Evolutionary conservation across 2,329 filamentous ascomycete species (phyloP), one percentile per base, ranked within the genome.

Genomic region (Basipetospora chlamydospora): DNA sequence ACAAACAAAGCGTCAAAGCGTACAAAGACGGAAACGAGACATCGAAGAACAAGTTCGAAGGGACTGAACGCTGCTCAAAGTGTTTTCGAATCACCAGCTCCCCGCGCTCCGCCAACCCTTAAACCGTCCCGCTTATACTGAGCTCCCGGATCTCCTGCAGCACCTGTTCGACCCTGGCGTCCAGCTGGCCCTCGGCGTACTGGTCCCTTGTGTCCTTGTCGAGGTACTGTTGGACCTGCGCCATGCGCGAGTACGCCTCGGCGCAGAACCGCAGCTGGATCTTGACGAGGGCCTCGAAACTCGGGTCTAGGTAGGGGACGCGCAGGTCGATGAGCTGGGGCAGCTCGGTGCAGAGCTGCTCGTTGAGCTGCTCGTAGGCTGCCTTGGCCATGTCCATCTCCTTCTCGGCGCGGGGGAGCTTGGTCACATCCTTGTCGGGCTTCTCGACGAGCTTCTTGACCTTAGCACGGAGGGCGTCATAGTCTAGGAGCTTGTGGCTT

Each of bases 371-470:
- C 56, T 98, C 90, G 64, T 98, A 98, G 8, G 85, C 83, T 39
- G 75, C 76, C 59, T 83, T 88, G 44, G 88, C 85, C 72, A 95
- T 85, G 48, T 96, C 87, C 56, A 86, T 78, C 60, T 98, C 92
- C 66, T 92, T 92, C 57, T 98, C 90, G 17, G 88, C 84, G 39
- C 88, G 83, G 2, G 92, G 90, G 38, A 98, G 75, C 64, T 96
- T 98, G 36, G 84, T 88, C 11, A 86, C 84, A 54, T 98, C 90
- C 67, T 98, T 98, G 67, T 98, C 90, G 32, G 90, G 90, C 66
- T 98, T 96, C 60, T 98, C 92, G 37, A 84, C 85, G 26, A 98
- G 75, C 58, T 86, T 88, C 71, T 95, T 95, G 51, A 98, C 90
- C 58, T 90, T 93, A 46, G 86, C 85, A 43, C 90, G 83, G 60